Evolutionary conservation across 371 early-diverging fungal genomes (phyloP), one percentile per base, ranked within the genome.

Genomic region (Mucor ambiguus): DNA sequence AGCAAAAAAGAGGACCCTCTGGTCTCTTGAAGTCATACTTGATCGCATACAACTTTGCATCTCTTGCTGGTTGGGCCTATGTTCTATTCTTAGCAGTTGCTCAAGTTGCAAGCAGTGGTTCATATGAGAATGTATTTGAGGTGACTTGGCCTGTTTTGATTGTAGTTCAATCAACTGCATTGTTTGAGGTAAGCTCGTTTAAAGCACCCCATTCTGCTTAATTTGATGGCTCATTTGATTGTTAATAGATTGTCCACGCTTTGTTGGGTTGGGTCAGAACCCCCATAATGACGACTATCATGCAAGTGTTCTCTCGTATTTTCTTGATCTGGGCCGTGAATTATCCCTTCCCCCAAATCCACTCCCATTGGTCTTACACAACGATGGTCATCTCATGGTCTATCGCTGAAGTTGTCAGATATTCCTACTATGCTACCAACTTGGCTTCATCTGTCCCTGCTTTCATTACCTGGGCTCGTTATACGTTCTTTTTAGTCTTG

Each of bases 361-460:
- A 82, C 43, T 66, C 82, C 3, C 86, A 87, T 61, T 83, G 85
- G 76, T 87, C 86, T 18, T 90, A 90, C 67, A 84, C 89, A 44
- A 85, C 90, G 43, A 95, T 95, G 94, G 83, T 92, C 20, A 72
- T 91, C 60, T 95, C 96, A 12, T 97, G 97, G 97, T 85, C 82
- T 41, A 79, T 97, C 62, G 93, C 96, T 60, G 97, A 97, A 78
- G 81, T 88, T 62, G 83, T 95, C 41, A 89, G 97, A 59, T 96
- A 97, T 79, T 76, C 88, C 12, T 95, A 87, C 86, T 97, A 96
- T 76, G 88, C 87, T 12, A 72, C 89, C 59, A 87, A 86, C 65
- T 81, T 94, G 41, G 57, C 60, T 10, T 35, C 57, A 33, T 37
- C 91, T 26, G 83, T 87, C 7, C 85, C 89, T 10, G 72, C 71